A percentile compares a stretch with the other conserved stretches of the same genome.
phyloP scores from a whole-genome alignment of 805 yeast genomes.

The Danielia reshetovae region DNA sequence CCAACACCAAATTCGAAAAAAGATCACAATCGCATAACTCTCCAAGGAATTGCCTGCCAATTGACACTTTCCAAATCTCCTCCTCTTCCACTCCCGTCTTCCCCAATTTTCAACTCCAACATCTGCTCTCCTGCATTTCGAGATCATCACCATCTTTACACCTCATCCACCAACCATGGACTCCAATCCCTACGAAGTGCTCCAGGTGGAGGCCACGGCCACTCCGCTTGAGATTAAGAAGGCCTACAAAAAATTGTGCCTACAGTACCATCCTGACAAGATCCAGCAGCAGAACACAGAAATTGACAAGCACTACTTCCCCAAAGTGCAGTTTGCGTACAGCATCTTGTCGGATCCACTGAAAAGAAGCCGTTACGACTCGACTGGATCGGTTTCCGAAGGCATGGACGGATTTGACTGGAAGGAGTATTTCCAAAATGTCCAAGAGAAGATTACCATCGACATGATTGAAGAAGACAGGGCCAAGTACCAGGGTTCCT shows the following conservation, averaged over 20 bases:
- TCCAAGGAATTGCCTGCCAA: too few species aligned
- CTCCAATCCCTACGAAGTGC: slow-evolving; percentile 57
- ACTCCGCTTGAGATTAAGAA: slow-evolving; percentile 57
- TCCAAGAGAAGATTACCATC: slow-evolving; percentile 50
- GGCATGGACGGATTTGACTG: slow-evolving; percentile 48
- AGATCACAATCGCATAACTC: too few species aligned
- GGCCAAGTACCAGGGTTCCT: slow-evolving; percentile 55
- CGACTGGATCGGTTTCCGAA: slow-evolving; percentile 55
- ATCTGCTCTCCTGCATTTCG: too few species aligned
- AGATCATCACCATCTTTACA: background rate
- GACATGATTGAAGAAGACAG: slow-evolving; percentile 70
- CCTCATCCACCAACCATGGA: slow-evolving; percentile 22
- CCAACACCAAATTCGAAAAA: too few species aligned
- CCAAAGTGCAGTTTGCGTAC: slow-evolving; percentile 72
- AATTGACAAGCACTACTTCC: slow-evolving; percentile 39
- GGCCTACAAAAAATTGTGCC: slow-evolving; percentile 31
- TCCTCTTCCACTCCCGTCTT: too few species aligned
- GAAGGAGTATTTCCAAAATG: slow-evolving; percentile 51
- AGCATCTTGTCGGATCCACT: slow-evolving; percentile 57
- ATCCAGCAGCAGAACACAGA: slow-evolving; percentile 21
- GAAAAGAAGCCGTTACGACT: slow-evolving; percentile 57
- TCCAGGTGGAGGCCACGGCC: slow-evolving; percentile 39
- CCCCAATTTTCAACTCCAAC: too few species aligned
- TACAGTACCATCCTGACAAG: slow-evolving; percentile 27
- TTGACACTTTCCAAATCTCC: too few species aligned